Evolutionary conservation across 163 green algal genomes (phyloP), one percentile per base, ranked within the genome.

Genomic region (Chlamydomonas reinhardtii): DNA sequence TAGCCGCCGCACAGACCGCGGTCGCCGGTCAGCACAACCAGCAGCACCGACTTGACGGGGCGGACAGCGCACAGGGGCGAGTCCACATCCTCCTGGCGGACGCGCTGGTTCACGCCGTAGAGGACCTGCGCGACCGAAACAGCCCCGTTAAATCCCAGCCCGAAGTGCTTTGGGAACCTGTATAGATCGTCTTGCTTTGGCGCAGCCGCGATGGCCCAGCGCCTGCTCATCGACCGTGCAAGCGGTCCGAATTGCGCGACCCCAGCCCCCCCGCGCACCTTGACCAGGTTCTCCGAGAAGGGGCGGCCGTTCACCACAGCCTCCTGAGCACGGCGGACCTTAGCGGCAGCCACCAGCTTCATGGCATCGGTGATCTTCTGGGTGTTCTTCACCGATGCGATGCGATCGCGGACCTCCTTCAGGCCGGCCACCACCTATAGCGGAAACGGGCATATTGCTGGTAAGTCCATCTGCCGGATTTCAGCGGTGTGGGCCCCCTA

Each of bases 361-460:
- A 99, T 99, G 76, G 98, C 98, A 75, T 99, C 98, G 25, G 98
- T 99, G 92, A 99, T 99, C 94, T 99, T 99, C 91, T 98, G 93
- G 39, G 98, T 99, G 94, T 98, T 99, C 90, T 98, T 98, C 20
- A 99, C 97, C 15, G 97, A 99, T 32, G 87, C 92, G 85, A 99
- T 99, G 91, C 98, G 97, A 89, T 98, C 96, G 72, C 96, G 95
- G 70, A 99, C 88, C 82, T 98, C 97, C 95, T 99, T 99, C 62
- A 98, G 87, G 84, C 91, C 91, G 61, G 92, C 94, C 52, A 65
- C 73, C 48, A 94, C 91, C 91, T 94, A 73, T 48, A 39, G 48
- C 48, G 48, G 12, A 56, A 56, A 56, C 48, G 9, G 48, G 48
- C 48, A 56, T 56, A 12, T 56, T 11, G 43, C 43, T 6, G 6